Evolutionary conservation across 768 basidiomycete genomes (phyloP), one percentile per base, ranked within the genome.

Genomic region (Stropharia rugosoannulata): DNA sequence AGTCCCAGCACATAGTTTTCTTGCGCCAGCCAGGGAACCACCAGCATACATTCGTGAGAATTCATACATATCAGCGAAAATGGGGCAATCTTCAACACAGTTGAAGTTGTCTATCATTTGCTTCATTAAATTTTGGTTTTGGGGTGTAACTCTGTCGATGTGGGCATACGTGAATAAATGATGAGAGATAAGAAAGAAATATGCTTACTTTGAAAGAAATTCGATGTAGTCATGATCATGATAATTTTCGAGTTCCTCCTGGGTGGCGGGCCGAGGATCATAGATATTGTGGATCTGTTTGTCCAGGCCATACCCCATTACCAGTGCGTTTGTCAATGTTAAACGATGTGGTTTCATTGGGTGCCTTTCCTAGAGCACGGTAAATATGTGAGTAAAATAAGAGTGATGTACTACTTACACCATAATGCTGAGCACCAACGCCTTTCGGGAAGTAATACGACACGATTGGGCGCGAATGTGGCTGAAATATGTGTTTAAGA

Each of bases 331-430:
- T 15, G 97, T 98, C 51, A 99, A 72, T 2, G 96, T 95, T n/a
- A 99, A 74, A 22, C 96, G 82, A 64, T 97, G 94, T 4, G 96
- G 96, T 70, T 98, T 97, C 96, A 99, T 99, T 2, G 96, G 96
- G 74, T 99, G 96, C 46, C 89, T 84, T 82, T 97, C 94, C 96
- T 98, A 62, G 41, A 42, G 27, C 22, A 7, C 41, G 18, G 36
- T 53, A 32, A 52, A 56, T 15, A 19, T 18, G n/a, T 19, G 12
- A 37, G 25, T 41, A 39, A 35, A 53, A 41, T 29, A 11, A 2
- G 22, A 9, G 43, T n/a, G 18, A 18, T 8, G 16, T 49, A 40
- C 16, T 44, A 73, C 85, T 53, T 74, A 96, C 96, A 59, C 96
- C 96, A 75, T 98, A 99, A 69, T 99, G 97, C 69, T 94, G 92